These are phyloP conservation scores for Rhizophora mangle DNA, from an alignment of 345 rosid species.

Conservation along the genomic window DNA sequence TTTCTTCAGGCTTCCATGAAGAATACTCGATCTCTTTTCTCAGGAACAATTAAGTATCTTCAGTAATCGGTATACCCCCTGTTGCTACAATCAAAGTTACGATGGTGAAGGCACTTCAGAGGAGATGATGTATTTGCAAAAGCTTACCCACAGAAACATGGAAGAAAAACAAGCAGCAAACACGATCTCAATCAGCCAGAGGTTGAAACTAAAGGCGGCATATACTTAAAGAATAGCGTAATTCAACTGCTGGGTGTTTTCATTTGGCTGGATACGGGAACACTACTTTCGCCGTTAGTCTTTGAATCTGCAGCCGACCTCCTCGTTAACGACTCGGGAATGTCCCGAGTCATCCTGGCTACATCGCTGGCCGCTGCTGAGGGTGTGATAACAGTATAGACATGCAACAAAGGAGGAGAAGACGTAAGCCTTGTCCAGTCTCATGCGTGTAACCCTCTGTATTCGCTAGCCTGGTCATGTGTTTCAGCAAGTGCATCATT, in stretches of 20 bases:
- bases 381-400: conserved; percentile 70
- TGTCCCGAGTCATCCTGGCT: conserved; percentile 62
- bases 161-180: too few species aligned
- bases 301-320: conserved; percentile 47
- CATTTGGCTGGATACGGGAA: conserved; percentile 48
- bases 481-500: conserved; percentile 65
- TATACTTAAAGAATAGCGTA: not conserved
- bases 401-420: conserved; percentile 49
- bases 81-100: too few species aligned
- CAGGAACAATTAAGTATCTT: too few species aligned
- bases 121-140: too few species aligned
- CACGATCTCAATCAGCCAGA: too few species aligned
- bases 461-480: conserved; percentile 72
- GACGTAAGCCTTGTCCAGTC: conserved; percentile 72
- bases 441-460: conserved; percentile 78
- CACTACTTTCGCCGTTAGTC: conserved; percentile 39
- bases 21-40: too few species aligned
- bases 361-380: conserved; percentile 58
- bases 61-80: too few species aligned
- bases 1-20: too few species aligned
- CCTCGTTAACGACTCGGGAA: conserved; percentile 70
- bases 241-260: conserved; percentile 8
- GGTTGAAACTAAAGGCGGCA: not conserved
- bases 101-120: too few species aligned
- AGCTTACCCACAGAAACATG: too few species aligned